Percentiles rank a stretch among this genome's conserved stretches.
Evolutionary conservation across 2,329 filamentous ascomycete species (phyloP).

Genomic region (Ophiostoma ulmi): DNA sequence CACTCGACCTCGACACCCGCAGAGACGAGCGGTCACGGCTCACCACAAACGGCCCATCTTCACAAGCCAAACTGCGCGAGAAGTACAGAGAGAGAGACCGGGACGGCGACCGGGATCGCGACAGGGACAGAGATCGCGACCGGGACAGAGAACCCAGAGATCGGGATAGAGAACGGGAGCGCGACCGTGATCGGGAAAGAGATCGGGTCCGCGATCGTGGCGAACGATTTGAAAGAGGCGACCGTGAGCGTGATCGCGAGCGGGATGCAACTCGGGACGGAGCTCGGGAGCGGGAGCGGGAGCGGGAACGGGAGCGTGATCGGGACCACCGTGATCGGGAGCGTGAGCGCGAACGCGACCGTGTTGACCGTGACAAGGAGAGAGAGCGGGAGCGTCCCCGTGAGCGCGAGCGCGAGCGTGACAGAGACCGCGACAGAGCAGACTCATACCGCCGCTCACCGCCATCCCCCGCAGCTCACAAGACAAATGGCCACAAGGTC

Average conservation of each 20-base stretch:
- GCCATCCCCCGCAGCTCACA: slow-evolving; percentile 8
- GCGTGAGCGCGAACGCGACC: slow-evolving; percentile 2
- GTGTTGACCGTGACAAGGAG: slow-evolving; percentile 10
- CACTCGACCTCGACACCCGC: slow-evolving; percentile 25
- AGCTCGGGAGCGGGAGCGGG: slow-evolving; percentile 15
- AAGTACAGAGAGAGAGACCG: slow-evolving; percentile 16
- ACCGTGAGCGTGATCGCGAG: slow-evolving; percentile 17
- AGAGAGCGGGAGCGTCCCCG: slow-evolving; percentile 9
- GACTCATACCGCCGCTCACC: slow-evolving; percentile 17
- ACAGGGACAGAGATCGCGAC: slow-evolving; percentile 1
- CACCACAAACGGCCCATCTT: slow-evolving; percentile 15
- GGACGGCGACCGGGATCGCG: slow-evolving; percentile 4
- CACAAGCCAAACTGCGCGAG: slow-evolving; percentile 18
- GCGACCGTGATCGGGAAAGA: slow-evolving; percentile 2
- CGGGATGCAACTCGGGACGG: slow-evolving; percentile 13
- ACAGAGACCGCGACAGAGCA: slow-evolving; percentile 7
- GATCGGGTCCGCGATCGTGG: slow-evolving; percentile 10
- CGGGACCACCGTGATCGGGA: not conserved
- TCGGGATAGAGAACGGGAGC: slow-evolving; percentile 10
- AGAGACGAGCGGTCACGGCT: slow-evolving; percentile 22
- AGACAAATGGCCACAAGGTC: slow-evolving; percentile 18
- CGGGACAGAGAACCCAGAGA: slow-evolving; percentile 13
- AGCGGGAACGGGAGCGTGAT: slow-evolving; percentile 1
- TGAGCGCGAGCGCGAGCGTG: slow-evolving; percentile 18
- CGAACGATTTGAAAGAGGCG: not conserved